Percentiles rank a stretch among this genome's conserved stretches.
Evolutionary conservation across 257 asterid species (phyloP).

Genomic region (Nicotiana noctiflora): DNA sequence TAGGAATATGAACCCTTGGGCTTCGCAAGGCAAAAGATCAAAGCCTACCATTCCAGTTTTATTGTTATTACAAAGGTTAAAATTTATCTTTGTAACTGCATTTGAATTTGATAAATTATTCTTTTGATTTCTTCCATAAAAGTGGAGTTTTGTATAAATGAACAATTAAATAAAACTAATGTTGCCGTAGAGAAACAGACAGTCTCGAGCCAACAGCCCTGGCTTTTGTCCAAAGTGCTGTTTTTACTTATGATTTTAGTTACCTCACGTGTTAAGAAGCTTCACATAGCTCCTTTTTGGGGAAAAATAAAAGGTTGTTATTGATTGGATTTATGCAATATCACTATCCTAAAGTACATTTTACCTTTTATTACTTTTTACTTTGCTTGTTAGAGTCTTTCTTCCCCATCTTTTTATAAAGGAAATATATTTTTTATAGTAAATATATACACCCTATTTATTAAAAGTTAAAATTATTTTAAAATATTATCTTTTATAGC

Average conservation of each 20-base stretch:
- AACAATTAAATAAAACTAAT: neutral
- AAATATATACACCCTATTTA: too few relatives aligned
- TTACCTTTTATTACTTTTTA: neutral
- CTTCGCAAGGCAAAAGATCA: neutral
- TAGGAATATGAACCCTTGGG: neutral
- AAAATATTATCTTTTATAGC: too few relatives aligned
- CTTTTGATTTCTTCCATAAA: neutral
- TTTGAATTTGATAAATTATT: neutral
- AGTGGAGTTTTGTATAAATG: neutral
- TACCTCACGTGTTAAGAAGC: conserved; percentile 3
- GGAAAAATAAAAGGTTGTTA: neutral
- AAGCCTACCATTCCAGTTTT: neutral
- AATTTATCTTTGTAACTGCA: neutral
- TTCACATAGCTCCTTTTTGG: neutral
- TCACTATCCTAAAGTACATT: neutral
- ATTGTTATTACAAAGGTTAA: neutral
- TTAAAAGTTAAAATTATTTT: too few relatives aligned
- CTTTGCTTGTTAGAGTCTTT: too few relatives aligned
- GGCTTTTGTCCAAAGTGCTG: neutral
- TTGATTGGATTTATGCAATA: neutral
- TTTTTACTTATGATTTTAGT: neutral
- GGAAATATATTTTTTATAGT: too few relatives aligned
- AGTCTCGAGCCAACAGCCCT: conserved; percentile 25
- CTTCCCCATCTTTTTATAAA: too few relatives aligned
- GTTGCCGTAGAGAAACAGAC: neutral